Evolutionary conservation across 257 asterid genomes (phyloP).

Genomic region (Rauvolfia tetraphylla): DNA sequence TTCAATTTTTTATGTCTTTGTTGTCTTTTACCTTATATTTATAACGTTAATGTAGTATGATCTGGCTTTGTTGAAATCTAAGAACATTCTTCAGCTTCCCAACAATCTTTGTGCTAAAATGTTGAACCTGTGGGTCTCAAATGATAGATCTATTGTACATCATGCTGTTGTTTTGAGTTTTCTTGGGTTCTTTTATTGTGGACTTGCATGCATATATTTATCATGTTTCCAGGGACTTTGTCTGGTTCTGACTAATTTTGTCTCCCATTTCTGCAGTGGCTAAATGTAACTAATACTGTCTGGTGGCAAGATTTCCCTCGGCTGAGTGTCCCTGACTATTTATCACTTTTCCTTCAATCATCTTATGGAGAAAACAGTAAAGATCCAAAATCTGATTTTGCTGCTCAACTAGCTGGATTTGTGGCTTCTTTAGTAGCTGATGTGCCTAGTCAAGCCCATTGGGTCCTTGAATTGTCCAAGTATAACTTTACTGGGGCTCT

Average conservation of each 20-base stretch:
- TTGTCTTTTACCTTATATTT: background rate
- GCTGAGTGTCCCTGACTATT: constrained; percentile 44
- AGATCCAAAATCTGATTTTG: constrained; percentile 58
- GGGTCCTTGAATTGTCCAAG: constrained; percentile 71
- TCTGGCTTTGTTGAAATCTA: background rate
- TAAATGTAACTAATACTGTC: constrained; percentile 67
- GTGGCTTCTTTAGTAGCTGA: constrained; percentile 67
- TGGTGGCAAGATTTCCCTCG: constrained; percentile 98
- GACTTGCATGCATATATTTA: background rate
- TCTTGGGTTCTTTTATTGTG: background rate
- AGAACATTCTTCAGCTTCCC: background rate
- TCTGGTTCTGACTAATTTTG: constrained; percentile 12
- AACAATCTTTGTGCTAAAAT: background rate
- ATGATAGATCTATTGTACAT: background rate
- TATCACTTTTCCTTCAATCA: constrained; percentile 60
- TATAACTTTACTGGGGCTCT: constrained; percentile 59
- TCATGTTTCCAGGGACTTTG: background rate
- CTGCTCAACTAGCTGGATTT: constrained; percentile 81
- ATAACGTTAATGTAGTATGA: background rate
- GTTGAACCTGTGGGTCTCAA: background rate
- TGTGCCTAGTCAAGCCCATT: constrained; percentile 77
- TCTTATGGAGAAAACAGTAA: constrained; percentile 35
- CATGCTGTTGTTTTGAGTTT: background rate
- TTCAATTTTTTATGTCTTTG: background rate
- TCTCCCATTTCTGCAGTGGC: constrained; percentile 66